A percentile compares a stretch with the other conserved stretches of the same genome.
Evolutionary conservation across 176 grass and related monocot species (phyloP).

Genomic region (maize (Zea mays)): Zm-B73-REFERENCE-NAM-5.0 NC_050105.1:151770501-151771000

Average conservation of each 20-base stretch:
- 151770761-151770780: slow-evolving; percentile 77
- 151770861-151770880: slow-evolving; percentile 21
- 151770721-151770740: slow-evolving; percentile 75
- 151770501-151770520: slow-evolving; percentile 72
- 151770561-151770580: slow-evolving; percentile 36
- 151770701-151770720: slow-evolving; percentile 90
- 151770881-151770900: slow-evolving; percentile 24
- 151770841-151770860: slow-evolving; percentile 44
- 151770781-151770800: slow-evolving; percentile 44
- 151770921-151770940: slow-evolving; percentile 34
- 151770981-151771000: not conserved
- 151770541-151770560: slow-evolving; percentile 70
- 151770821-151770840: slow-evolving; percentile 39
- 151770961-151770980: slow-evolving; percentile 19
- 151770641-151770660: slow-evolving; percentile 66
- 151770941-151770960: slow-evolving; percentile 36
- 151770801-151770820: slow-evolving; percentile 30
- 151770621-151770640: slow-evolving; percentile 76
- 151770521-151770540: slow-evolving; percentile 87
- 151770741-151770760: slow-evolving; percentile 71
- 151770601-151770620: slow-evolving; percentile 89
- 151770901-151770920: slow-evolving; percentile 31
- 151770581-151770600: slow-evolving; percentile 58
- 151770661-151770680: slow-evolving; percentile 87
- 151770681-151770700: slow-evolving; percentile 84